Percentiles rank a stretch among this genome's conserved stretches.
Conservation (phyloP, 73 alveolate genomes). For the Durusdinium trenchii region DNA sequence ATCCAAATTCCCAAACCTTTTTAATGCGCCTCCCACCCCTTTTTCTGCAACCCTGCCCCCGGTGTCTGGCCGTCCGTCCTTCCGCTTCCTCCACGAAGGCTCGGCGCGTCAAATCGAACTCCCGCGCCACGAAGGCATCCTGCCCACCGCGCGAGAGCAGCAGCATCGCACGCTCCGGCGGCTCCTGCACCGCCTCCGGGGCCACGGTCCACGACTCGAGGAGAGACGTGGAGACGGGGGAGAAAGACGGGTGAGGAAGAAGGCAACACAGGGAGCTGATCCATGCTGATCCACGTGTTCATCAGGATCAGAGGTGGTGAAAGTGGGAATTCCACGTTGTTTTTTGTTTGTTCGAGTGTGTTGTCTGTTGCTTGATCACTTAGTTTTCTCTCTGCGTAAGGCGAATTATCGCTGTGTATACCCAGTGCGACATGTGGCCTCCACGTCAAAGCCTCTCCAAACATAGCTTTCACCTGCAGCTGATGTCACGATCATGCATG, state of each 20-base stretch:
- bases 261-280: too few species aligned
- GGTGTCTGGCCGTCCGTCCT: neutral
- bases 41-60: too few species aligned
- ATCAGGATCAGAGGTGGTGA: neutral
- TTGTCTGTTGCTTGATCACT: too few species aligned
- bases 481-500: neutral
- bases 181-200: neutral
- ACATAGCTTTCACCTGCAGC: constrained; percentile 26
- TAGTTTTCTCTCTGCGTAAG: too few species aligned
- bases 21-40: too few species aligned
- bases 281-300: too few species aligned
- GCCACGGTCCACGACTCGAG: neutral
- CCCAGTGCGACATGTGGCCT: too few species aligned
- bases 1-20: too few species aligned
- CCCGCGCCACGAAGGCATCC: constrained; percentile 47
- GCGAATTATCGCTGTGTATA: too few species aligned
- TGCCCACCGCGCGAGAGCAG: constrained; percentile 53
- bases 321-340: neutral
- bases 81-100: constrained; percentile 26
- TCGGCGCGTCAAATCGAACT: constrained; percentile 52
- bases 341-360: too few species aligned
- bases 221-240: neutral
- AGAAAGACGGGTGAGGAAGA: neutral
- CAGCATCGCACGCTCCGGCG: constrained; percentile 4
- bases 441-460: constrained; percentile 88